Evolutionary conservation across 352 stramenopile genomes (phyloP), one percentile per base, ranked within the genome.

Genomic region (Phytophthora aleatoria): DNA sequence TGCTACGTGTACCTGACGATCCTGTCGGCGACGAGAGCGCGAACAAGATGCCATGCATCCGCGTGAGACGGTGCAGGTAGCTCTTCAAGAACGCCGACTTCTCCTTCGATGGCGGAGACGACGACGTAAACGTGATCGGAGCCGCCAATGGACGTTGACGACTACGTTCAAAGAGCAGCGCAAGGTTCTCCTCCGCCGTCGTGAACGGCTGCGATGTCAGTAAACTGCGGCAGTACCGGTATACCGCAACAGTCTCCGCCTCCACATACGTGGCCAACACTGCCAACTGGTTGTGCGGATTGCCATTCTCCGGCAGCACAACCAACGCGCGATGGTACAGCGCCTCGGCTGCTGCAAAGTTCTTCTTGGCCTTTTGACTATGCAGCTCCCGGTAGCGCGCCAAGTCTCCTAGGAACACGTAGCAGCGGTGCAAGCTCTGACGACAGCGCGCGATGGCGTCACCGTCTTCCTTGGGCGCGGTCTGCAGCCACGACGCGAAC

Each of bases 191-290:
- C 51, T 94, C 83, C 0, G 90, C 90, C 0, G 90, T 97, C 20
- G 81, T 76, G 61, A 97, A 97, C 15, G 91, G 91, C 68, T 91
- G 80, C 13, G 78, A 69, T 39, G 92, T 91, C 39, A 97, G 61
- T 41, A 97, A 64, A 65, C 83, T 95, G 57, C 90, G 84, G 60
- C 87, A 96, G 71, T 97, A 97, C 20, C 89, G 82, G 53, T 97
- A 97, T 26, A 97, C 88, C 0, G 91, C 90, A 26, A 97, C 89
- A 3, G 87, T 96, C 75, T 97, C 91, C 3, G 90, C 86, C 31
- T 97, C 90, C 8, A 93, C 87, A 50, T 95, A 95, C 15, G 87
- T 95, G 20, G 87, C 87, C 7, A 95, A 64, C 58, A 95, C 87
- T 1, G 87, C 87, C 43, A 95, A 71, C 52, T 95, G 87, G 62